phyloP scores from a whole-genome alignment of 345 rosid genomes.

The Clausena lansium region DNA sequence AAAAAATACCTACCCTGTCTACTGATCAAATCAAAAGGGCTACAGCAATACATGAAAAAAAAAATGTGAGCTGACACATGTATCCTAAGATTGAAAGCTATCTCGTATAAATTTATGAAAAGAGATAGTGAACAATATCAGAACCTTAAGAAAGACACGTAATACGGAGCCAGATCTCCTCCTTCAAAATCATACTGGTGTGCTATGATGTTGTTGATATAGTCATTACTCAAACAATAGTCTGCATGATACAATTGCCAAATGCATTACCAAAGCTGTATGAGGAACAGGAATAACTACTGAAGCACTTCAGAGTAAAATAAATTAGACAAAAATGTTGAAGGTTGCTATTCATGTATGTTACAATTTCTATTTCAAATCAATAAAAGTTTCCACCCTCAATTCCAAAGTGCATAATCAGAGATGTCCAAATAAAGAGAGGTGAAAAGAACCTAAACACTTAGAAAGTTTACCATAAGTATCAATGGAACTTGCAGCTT shows the following conservation, averaged over 20 bases:
- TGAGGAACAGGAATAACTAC: not conserved
- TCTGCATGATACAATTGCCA: slow-evolving; percentile 35
- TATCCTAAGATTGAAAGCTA: not conserved
- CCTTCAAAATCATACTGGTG: slow-evolving; percentile 47
- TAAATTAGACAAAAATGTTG: not conserved
- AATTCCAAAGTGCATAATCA: not conserved
- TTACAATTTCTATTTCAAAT: not conserved
- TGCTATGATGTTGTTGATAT: slow-evolving; percentile 53
- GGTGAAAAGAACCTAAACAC: slow-evolving; percentile 5
- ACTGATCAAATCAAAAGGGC: not conserved
- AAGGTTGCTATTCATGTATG: not conserved
- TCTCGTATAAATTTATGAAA: slow-evolving; percentile 5
- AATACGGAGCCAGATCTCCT: slow-evolving; percentile 62
- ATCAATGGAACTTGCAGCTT: slow-evolving; percentile 30
- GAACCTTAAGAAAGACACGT: slow-evolving; percentile 62
- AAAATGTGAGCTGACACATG: not conserved
- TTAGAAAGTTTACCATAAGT: slow-evolving; percentile 20
- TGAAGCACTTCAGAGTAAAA: slow-evolving; percentile 2
- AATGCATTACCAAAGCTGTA: slow-evolving; percentile 12
- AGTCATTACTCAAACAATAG: slow-evolving; percentile 68
- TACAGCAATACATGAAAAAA: not conserved
- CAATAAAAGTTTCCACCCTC: not conserved
- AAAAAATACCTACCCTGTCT: not conserved
- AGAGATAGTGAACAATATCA: slow-evolving; percentile 20
- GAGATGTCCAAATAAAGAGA: slow-evolving; percentile 2